Base-by-base conservation (phyloP, 139 green algal species). In the Coelastrella sp. region DNA sequence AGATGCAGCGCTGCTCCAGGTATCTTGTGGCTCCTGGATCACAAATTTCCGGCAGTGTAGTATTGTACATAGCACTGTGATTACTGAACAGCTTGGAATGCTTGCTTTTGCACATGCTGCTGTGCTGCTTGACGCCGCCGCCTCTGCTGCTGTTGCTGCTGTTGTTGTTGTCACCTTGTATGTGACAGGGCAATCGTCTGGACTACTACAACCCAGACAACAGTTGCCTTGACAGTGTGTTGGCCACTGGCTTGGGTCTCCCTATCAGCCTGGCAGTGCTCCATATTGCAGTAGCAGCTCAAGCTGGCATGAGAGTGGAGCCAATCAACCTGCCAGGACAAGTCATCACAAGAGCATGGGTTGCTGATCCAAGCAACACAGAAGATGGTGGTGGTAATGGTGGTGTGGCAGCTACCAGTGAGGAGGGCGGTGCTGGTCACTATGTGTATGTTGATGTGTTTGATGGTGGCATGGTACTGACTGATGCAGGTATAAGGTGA, bases 201-300 rank as follows among this genome's bases (percentile, higher is more conserved):
- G 32, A 40, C 53, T 82, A 82, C 53, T 71, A 69, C 23, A 3
- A 63, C 23, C 27, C 35, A 9, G 27, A 27, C 75, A 71, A 71
- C 75, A 71, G 75, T 53, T 82, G 75, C 75, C 51, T 82, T 35
- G 75, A 82, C 35, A 51, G 30, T 51, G 75, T 82, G 21, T n/a
- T 82, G 21, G 51, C 75, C 9, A 30, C 51, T 11, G 50, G 75
- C 53, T 9, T 13, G 32, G 75, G 75, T 3, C 75, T 82, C 6
- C 75, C 75, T 53, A 82, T 82, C 53, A 71, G 35, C 13, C 5
- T 82, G 11, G 75, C 75, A 32, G n/a, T 82, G 53, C 53, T 82
- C 51, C 75, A 82, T 27, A 23, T 7, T 23, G 75, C 35, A 13
- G 75, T 82, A 3, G 75, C 35, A 4, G 41, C 32, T 7, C 13